Percentiles rank a stretch among this genome's conserved stretches.
These are phyloP conservation scores for Escovopsis weberi DNA, from an alignment of 2,329 filamentous ascomycete species.

Conservation along the genomic window DNA sequence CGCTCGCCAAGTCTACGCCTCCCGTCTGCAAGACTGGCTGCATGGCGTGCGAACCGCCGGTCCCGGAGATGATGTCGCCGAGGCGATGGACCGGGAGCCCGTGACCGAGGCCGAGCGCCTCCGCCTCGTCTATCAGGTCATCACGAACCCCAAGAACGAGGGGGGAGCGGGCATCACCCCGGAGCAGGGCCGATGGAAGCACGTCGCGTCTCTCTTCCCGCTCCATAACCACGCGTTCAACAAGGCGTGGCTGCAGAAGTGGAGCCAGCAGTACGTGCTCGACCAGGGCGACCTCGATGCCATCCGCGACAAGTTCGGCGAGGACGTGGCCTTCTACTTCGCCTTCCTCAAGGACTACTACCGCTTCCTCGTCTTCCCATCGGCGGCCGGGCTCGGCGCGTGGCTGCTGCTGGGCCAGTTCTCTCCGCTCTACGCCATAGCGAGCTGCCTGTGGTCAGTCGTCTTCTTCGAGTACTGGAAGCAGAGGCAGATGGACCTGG, in stretches of 20 bases:
- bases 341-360: slow-evolving; percentile 89
- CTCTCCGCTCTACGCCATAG: slow-evolving; percentile 64
- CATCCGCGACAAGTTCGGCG: slow-evolving; percentile 64
- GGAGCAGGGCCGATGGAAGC: slow-evolving; percentile 53
- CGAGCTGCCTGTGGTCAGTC: slow-evolving; percentile 74
- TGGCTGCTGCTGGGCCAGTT: slow-evolving; percentile 79
- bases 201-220: slow-evolving; percentile 61
- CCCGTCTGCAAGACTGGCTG: slow-evolving; percentile 85
- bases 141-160: slow-evolving; percentile 57
- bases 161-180: slow-evolving; percentile 69
- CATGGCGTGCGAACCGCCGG: slow-evolving; percentile 69
- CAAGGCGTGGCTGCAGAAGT: slow-evolving; percentile 57
- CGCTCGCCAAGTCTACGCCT: slow-evolving; percentile 68
- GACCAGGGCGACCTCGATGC: slow-evolving; percentile 52
- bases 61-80: slow-evolving; percentile 56
- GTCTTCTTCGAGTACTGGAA: slow-evolving; percentile 95
- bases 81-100: slow-evolving; percentile 56
- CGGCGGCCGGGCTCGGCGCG: slow-evolving; percentile 58
- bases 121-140: slow-evolving; percentile 74
- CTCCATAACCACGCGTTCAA: slow-evolving; percentile 68
- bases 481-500: slow-evolving; percentile 75
- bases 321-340: slow-evolving; percentile 88
- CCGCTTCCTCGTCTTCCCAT: slow-evolving; percentile 68
- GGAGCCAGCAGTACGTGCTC: slow-evolving; percentile 57
- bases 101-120: slow-evolving; percentile 80